A percentile compares a stretch with the other conserved stretches of the same genome.
These are phyloP conservation scores for Aphanomyces euteiches DNA, from an alignment of 352 stramenopile species.

Conservation along the genomic window DNA sequence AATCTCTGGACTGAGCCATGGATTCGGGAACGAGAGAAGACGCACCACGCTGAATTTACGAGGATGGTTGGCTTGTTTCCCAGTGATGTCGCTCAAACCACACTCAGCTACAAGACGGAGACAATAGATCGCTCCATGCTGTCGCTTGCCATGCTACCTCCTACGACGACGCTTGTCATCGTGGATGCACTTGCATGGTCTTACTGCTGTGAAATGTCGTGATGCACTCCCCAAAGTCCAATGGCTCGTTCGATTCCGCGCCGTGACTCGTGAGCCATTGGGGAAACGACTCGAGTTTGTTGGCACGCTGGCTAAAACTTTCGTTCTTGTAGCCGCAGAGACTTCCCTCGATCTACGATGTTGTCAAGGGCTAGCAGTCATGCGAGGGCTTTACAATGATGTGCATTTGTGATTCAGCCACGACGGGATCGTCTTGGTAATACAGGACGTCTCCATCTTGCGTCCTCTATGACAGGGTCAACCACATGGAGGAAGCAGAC, in stretches of 20 bases:
- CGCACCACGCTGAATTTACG: constrained; percentile 24
- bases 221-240: constrained; percentile 27
- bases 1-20: not conserved
- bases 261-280: constrained; percentile 11
- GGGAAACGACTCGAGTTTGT: constrained; percentile 33
- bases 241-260: constrained; percentile 15
- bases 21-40: not conserved
- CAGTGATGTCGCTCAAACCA: constrained; percentile 2
- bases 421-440: constrained; percentile 41
- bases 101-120: constrained; percentile 15
- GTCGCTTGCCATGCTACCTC: constrained; percentile 3
- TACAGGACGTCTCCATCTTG: constrained; percentile 64
- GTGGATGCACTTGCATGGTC: not conserved
- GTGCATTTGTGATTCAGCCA: not conserved
- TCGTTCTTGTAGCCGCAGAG: constrained; percentile 71
- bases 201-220: constrained; percentile 12
- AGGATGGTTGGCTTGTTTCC: constrained; percentile 8
- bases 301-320: constrained; percentile 46
- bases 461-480: constrained; percentile 37
- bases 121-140: not conserved
- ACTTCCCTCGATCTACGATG: constrained; percentile 53
- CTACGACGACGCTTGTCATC: not conserved
- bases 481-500: too few relatives aligned
- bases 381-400: not conserved
- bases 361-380: constrained; percentile 37